These are phyloP conservation scores for Suillus clintonianus DNA, from an alignment of 768 basidiomycete genomes.

Conservation along the genomic window DNA sequence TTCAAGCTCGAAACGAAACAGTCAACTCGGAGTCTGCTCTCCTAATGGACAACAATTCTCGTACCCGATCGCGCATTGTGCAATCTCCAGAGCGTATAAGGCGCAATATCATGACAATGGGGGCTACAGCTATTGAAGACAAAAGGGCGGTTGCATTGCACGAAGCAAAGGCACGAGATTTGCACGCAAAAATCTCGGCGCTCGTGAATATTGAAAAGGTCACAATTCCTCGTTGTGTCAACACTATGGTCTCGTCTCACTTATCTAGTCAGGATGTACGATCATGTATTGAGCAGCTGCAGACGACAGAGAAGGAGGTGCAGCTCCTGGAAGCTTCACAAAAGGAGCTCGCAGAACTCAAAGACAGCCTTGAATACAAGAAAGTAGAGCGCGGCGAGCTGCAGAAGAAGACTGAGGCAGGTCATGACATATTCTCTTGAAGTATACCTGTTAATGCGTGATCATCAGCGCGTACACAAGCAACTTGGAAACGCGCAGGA, in stretches of 20 bases:
- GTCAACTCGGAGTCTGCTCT: slow-evolving; percentile 61
- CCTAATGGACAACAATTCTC: slow-evolving; percentile 59
- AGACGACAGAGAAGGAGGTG: slow-evolving; percentile 70
- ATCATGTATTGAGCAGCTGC: slow-evolving; percentile 73
- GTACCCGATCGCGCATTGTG: slow-evolving; percentile 76
- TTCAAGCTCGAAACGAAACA: slow-evolving; percentile 70
- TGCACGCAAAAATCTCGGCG: slow-evolving; percentile 72
- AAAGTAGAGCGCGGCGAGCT: slow-evolving; percentile 75
- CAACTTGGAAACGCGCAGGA: slow-evolving; percentile 82
- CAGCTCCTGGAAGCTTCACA: slow-evolving; percentile 61
- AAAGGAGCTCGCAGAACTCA: slow-evolving; percentile 68
- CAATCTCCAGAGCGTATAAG: slow-evolving; percentile 91
- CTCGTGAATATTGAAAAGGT: slow-evolving; percentile 79
- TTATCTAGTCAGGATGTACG: slow-evolving; percentile 59
- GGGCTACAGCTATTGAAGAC: slow-evolving; percentile 64
- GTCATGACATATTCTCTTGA: slow-evolving; percentile 10
- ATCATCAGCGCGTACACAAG: slow-evolving; percentile 69
- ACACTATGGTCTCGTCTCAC: slow-evolving; percentile 8
- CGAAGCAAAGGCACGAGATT: slow-evolving; percentile 76
- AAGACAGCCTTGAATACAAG: slow-evolving; percentile 70
- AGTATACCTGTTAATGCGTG: not conserved
- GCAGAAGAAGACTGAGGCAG: slow-evolving; percentile 65
- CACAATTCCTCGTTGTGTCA: slow-evolving; percentile 4
- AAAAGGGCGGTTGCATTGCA: slow-evolving; percentile 63
- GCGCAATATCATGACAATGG: slow-evolving; percentile 79